These are phyloP conservation scores for Rhizophagus clarus DNA, from an alignment of 192 early-diverging fungal species.

Conservation along the genomic window DNA sequence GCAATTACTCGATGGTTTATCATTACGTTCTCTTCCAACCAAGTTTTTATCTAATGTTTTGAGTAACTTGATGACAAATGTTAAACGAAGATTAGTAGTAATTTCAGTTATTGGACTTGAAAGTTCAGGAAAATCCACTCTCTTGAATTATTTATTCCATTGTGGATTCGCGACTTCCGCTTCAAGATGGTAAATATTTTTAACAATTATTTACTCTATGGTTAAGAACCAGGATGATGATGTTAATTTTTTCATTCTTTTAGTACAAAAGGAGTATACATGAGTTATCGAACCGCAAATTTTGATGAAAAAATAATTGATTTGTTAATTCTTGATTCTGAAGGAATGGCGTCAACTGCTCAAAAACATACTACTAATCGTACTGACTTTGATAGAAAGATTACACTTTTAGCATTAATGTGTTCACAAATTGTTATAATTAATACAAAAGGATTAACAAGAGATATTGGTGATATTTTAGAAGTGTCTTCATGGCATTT, in stretches of 20 bases:
- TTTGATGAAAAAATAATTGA: not conserved
- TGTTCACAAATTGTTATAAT: constrained; percentile 20
- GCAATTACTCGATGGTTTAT: constrained; percentile 12
- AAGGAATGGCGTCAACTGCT: constrained; percentile 2
- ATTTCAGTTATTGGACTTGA: constrained; percentile 10
- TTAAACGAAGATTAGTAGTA: not conserved
- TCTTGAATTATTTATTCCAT: constrained; percentile 14
- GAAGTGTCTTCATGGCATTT: constrained; percentile 15
- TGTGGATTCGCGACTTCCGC: constrained; percentile 3
- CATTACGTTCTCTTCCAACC: not conserved
- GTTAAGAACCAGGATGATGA: too few relatives aligned
- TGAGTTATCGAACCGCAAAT: not conserved
- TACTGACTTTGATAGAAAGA: constrained; percentile 6
- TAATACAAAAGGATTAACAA: constrained; percentile 6
- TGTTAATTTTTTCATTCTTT: not conserved
- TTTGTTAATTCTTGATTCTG: constrained; percentile 8
- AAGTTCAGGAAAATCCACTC: constrained; percentile 10
- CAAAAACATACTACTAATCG: not conserved
- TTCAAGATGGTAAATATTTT: not conserved
- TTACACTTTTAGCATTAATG: constrained; percentile 6
- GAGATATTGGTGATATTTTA: not conserved
- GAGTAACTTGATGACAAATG: not conserved
- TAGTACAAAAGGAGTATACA: constrained; percentile 11
- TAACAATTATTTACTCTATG: too few relatives aligned
- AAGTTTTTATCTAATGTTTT: not conserved